These are phyloP conservation scores for Potentilla sterilis DNA, from an alignment of 306 rosid species.

Conservation along the genomic window DNA sequence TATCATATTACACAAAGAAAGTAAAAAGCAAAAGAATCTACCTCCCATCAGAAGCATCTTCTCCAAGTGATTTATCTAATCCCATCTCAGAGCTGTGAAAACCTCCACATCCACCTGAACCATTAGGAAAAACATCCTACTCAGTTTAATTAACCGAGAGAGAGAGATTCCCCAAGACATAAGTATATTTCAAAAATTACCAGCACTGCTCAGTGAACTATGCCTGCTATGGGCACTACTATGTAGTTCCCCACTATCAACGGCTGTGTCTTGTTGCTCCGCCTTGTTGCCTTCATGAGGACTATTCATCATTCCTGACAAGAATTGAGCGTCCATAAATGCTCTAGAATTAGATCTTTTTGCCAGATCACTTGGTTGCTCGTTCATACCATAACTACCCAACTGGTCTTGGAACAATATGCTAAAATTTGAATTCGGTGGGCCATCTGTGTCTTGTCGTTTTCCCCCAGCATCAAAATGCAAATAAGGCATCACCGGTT, in stretches of 20 bases:
- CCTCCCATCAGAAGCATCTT: slow-evolving; percentile 60
- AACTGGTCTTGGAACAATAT: slow-evolving; percentile 25
- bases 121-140: slow-evolving; percentile 4
- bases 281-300: slow-evolving; percentile 38
- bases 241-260: slow-evolving; percentile 44
- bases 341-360: slow-evolving; percentile 45
- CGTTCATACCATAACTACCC: slow-evolving; percentile 34
- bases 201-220: slow-evolving; percentile 64
- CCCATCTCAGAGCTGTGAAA: slow-evolving; percentile 48
- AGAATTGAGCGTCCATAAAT: slow-evolving; percentile 42
- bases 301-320: slow-evolving; percentile 39
- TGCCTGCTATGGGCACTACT: slow-evolving; percentile 53
- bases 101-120: slow-evolving; percentile 60
- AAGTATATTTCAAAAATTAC: slow-evolving; percentile 29
- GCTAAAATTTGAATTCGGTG: no score
- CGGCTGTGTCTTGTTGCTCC: slow-evolving; percentile 42
- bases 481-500: slow-evolving; percentile 35
- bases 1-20: background rate
- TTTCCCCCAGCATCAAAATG: slow-evolving; percentile 48
- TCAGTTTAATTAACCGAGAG: slow-evolving; percentile 3
- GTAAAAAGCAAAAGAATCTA: slow-evolving; percentile 17
- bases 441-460: slow-evolving; percentile 40
- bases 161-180: slow-evolving; percentile 6
- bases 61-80: slow-evolving; percentile 48
- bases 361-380: slow-evolving; percentile 44